Evolutionary conservation across 2,329 filamentous ascomycete species (phyloP).

Genomic region (Diplocarpon rosae): DNA sequence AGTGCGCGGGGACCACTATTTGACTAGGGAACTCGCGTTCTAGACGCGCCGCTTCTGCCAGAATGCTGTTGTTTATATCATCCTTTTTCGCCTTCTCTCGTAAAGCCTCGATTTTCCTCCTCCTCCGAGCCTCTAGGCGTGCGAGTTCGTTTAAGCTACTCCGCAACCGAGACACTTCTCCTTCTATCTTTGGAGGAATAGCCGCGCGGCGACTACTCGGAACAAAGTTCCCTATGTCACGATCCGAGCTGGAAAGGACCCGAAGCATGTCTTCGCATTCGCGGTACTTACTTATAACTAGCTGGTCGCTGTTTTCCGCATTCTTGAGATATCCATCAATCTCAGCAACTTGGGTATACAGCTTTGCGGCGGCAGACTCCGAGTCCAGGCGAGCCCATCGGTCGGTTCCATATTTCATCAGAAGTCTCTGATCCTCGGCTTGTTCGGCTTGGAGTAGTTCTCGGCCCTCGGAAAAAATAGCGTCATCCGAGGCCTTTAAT

Average conservation of each 20-base stretch:
- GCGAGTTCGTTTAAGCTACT: constrained; percentile 75
- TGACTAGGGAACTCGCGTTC: constrained; percentile 82
- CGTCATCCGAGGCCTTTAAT: constrained; percentile 67
- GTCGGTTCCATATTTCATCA: constrained; percentile 74
- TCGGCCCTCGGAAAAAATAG: constrained; percentile 73
- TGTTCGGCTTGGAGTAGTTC: constrained; percentile 69
- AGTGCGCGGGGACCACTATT: constrained; percentile 75
- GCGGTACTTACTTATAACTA: constrained; percentile 61
- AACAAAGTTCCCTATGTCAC: constrained; percentile 77
- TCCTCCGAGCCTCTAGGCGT: constrained; percentile 68
- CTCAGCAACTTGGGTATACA: constrained; percentile 38
- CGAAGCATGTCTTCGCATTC: constrained; percentile 64
- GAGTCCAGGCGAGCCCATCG: constrained; percentile 68
- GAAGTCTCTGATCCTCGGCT: constrained; percentile 68
- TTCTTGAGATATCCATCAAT: constrained; percentile 80
- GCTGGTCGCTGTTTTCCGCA: constrained; percentile 52
- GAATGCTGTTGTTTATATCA: constrained; percentile 77
- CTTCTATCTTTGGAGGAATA: constrained; percentile 71
- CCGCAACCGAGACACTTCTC: constrained; percentile 65
- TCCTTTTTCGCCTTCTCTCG: constrained; percentile 73
- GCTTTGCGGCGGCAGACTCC: constrained; percentile 46
- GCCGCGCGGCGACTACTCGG: constrained; percentile 71
- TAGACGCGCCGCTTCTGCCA: constrained; percentile 71
- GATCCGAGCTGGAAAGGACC: constrained; percentile 68
- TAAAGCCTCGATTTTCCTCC: constrained; percentile 68